A percentile compares a stretch with the other conserved stretches of the same genome.
phyloP scores from a whole-genome alignment of 2,329 filamentous ascomycete genomes.

The Orbilia oligospora region DNA sequence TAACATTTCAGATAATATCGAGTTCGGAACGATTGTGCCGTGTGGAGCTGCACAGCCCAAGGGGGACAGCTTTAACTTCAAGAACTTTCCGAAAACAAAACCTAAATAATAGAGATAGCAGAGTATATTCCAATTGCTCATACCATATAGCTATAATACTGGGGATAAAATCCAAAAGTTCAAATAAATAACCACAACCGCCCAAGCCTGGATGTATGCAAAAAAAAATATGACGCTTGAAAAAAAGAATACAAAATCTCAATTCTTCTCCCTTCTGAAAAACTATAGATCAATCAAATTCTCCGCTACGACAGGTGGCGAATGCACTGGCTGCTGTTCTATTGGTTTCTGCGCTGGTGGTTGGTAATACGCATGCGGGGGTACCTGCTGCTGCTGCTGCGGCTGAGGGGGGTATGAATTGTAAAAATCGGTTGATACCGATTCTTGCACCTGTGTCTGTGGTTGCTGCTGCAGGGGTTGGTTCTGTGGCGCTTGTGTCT shows the following conservation, averaged over 20 bases:
- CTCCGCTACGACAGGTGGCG: constrained; percentile 74
- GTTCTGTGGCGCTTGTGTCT: constrained; percentile 62
- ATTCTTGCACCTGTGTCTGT: constrained; percentile 62
- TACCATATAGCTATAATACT: constrained; percentile 2
- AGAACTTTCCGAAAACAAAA: background rate
- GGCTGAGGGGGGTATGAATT: constrained; percentile 67
- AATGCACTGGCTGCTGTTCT: constrained; percentile 30
- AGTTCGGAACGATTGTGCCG: too few species aligned
- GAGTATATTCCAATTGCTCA: constrained; percentile 9
- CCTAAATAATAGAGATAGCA: background rate
- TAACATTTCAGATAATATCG: background rate
- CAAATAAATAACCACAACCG: constrained; percentile 12
- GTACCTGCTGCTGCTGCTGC: constrained; percentile 64
- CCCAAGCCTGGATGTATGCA: constrained; percentile 17
- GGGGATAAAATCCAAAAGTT: background rate
- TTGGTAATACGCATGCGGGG: constrained; percentile 61
- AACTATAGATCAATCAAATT: constrained; percentile 82
- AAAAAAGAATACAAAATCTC: background rate
- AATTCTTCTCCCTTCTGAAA: background rate
- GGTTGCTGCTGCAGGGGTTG: constrained; percentile 67
- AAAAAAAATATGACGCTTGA: constrained; percentile 9
- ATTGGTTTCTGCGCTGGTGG: constrained; percentile 24
- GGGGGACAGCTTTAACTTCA: background rate
- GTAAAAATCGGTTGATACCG: constrained; percentile 60
- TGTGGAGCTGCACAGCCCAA: background rate